Conservation (phyloP, 2,329 filamentous ascomycete species). For the Verticillium alfalfae region DNA sequence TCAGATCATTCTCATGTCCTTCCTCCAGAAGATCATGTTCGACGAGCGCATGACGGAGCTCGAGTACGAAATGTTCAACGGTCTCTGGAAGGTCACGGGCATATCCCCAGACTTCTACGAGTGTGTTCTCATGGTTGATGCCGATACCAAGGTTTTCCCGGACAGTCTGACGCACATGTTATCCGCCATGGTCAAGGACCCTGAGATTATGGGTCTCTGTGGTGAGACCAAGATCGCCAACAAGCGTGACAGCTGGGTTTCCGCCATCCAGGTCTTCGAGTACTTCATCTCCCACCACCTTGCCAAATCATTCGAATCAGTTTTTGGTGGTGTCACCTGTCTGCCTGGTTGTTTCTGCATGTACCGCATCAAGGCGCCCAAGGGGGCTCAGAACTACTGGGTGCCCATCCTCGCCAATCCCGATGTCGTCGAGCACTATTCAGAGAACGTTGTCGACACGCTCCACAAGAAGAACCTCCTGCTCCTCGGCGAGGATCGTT, state of each 20-base stretch:
- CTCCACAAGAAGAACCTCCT: slow-evolving; percentile 96
- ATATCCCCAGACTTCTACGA: slow-evolving; percentile 99
- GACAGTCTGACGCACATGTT: slow-evolving; percentile 99
- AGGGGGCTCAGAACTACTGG: slow-evolving; percentile 99
- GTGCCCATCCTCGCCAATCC: slow-evolving; percentile 97
- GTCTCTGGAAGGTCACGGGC: slow-evolving; percentile 96
- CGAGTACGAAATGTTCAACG: slow-evolving; percentile 99
- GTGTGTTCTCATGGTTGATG: slow-evolving; percentile 97
- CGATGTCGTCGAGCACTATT: slow-evolving; percentile 98
- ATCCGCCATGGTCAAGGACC: slow-evolving; percentile 97
- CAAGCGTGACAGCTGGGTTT: slow-evolving; percentile 90
- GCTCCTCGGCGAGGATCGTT: slow-evolving; percentile 88
- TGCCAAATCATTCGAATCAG: slow-evolving; percentile 94
- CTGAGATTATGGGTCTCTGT: slow-evolving; percentile 97
- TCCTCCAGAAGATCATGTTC: slow-evolving; percentile 99
- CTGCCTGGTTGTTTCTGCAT: slow-evolving; percentile 99
- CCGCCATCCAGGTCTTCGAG: slow-evolving; percentile 98
- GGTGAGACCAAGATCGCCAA: slow-evolving; percentile 99
- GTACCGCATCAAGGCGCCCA: slow-evolving; percentile 99
- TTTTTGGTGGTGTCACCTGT: slow-evolving; percentile 98
- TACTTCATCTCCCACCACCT: slow-evolving; percentile 99
- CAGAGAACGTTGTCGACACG: slow-evolving; percentile 97
- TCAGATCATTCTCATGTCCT: slow-evolving; percentile 99
- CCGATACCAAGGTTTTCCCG: slow-evolving; percentile 98
- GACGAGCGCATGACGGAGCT: slow-evolving; percentile 99